Evolutionary conservation across 306 rosid species (phyloP).

Genomic region (Cicer arietinum): DNA sequence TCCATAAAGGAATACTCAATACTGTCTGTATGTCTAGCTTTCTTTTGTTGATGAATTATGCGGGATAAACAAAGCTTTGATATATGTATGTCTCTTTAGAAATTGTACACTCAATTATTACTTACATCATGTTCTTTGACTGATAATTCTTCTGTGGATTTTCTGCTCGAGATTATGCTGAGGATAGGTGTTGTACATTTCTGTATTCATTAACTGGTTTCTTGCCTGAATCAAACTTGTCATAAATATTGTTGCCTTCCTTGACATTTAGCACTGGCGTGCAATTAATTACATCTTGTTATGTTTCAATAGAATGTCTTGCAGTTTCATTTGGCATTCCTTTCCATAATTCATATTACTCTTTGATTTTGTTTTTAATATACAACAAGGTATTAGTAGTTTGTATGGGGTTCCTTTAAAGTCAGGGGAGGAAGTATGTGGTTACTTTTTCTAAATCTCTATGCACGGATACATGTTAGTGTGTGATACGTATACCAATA

Average conservation of each 20-base stretch:
- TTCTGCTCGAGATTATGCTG: constrained; percentile 29
- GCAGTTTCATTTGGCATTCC: neutral
- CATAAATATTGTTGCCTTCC: neutral
- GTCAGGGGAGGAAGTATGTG: too few relatives aligned
- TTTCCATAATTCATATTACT: neutral
- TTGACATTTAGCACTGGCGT: constrained; percentile 1
- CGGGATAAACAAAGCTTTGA: constrained; percentile 38
- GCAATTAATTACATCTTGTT: constrained; percentile 28
- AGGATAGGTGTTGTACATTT: constrained; percentile 26
- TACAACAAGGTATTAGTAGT: neutral
- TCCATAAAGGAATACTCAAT: constrained; percentile 47
- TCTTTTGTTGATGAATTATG: constrained; percentile 42
- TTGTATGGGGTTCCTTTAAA: neutral
- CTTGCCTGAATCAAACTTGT: neutral
- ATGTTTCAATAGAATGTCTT: constrained; percentile 6
- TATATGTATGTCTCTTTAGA: constrained; percentile 41
- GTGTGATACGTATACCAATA: too few relatives aligned
- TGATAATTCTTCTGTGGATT: constrained; percentile 34
- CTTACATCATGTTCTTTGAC: constrained; percentile 14
- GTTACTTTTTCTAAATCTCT: too few relatives aligned
- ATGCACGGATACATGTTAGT: too few relatives aligned
- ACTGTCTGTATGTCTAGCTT: constrained; percentile 46
- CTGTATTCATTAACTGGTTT: constrained; percentile 23
- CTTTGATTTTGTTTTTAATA: neutral
- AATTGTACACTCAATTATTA: constrained; percentile 39